phyloP scores from a whole-genome alignment of 352 stramenopile species.

The Globisporangium solare region DNA sequence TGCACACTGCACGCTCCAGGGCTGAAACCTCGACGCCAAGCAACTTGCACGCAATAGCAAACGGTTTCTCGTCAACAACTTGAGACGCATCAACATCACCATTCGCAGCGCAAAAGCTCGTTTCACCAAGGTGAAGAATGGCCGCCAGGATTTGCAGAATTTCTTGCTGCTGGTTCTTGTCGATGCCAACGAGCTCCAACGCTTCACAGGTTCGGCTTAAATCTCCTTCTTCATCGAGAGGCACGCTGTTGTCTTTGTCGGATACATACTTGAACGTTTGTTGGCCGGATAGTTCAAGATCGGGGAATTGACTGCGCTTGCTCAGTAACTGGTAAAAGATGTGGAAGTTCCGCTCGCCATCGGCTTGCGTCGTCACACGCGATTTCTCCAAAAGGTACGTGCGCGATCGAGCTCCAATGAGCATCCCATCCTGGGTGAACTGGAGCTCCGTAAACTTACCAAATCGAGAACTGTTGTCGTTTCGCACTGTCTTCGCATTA shows the following conservation, averaged over 20 bases:
- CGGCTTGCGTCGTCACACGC: constrained; percentile 80
- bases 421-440: constrained; percentile 62
- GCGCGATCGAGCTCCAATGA: constrained; percentile 77
- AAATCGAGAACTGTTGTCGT: constrained; percentile 85
- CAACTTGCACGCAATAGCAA: constrained; percentile 48
- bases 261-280: constrained; percentile 74
- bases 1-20: constrained; percentile 67
- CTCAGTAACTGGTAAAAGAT: constrained; percentile 92
- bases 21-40: constrained; percentile 50
- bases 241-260: constrained; percentile 19
- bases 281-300: constrained; percentile 43
- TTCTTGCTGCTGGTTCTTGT: constrained; percentile 71
- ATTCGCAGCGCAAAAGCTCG: constrained; percentile 72
- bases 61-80: constrained; percentile 53
- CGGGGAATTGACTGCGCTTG: constrained; percentile 45
- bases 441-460: constrained; percentile 87
- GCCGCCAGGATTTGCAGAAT: constrained; percentile 87
- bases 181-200: constrained; percentile 87
- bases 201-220: constrained; percentile 74
- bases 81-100: constrained; percentile 77
- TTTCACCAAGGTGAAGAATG: constrained; percentile 91
- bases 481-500: constrained; percentile 83
- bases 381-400: constrained; percentile 93
- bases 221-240: constrained; percentile 60
- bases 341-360: constrained; percentile 91